A percentile compares a stretch with the other conserved stretches of the same genome.
phyloP scores from a whole-genome alignment of 805 yeast species.

The Zygotorulaspora danielsina region DNA sequence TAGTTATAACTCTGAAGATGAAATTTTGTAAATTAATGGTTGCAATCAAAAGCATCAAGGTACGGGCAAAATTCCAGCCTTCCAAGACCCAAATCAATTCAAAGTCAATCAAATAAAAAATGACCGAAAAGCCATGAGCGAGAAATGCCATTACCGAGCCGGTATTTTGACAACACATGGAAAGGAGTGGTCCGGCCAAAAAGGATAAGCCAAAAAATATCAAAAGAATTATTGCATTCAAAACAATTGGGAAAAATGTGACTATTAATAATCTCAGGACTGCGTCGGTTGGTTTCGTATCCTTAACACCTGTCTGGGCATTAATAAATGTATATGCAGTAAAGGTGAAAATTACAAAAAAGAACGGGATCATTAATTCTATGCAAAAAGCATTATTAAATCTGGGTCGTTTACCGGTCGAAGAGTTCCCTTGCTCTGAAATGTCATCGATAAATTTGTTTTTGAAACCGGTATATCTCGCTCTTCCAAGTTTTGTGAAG shows the following conservation, averaged over 20 bases:
- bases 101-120: conserved; percentile 52
- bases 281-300: conserved; percentile 51
- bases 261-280: conserved; percentile 57
- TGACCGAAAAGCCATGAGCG: conserved; percentile 51
- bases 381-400: conserved; percentile 73
- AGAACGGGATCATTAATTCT: conserved; percentile 69
- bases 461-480: conserved; percentile 89
- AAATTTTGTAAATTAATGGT: conserved; percentile 52
- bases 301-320: conserved; percentile 75
- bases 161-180: conserved; percentile 40
- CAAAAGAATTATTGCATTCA: conserved; percentile 34
- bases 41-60: conserved; percentile 59
- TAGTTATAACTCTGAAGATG: conserved; percentile 49
- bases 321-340: conserved; percentile 77
- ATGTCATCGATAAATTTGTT: conserved; percentile 60
- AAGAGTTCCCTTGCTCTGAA: conserved; percentile 62
- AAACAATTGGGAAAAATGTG: conserved; percentile 45
- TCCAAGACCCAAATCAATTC: conserved; percentile 66
- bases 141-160: conserved; percentile 53
- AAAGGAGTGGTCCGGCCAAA: conserved; percentile 46
- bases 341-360: conserved; percentile 64
- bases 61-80: conserved; percentile 56
- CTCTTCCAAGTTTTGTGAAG: conserved; percentile 69
- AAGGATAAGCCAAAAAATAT: conserved; percentile 43
- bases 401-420: conserved; percentile 63